Evolutionary conservation across 108 stramenopile genomes (phyloP), one percentile per base, ranked within the genome.

Genomic region (Cyclotella choctawhatcheeana): DNA sequence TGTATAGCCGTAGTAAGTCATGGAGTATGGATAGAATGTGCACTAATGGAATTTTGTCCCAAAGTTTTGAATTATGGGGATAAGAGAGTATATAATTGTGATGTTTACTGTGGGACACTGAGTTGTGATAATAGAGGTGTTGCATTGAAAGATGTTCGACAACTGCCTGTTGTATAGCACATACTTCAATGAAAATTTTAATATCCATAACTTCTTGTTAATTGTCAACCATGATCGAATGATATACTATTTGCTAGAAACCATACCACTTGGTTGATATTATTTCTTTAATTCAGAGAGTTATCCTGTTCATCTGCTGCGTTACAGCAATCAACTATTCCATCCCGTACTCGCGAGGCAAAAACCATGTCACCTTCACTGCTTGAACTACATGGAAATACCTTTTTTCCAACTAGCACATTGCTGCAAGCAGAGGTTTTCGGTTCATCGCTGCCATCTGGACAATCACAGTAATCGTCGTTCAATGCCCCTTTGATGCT

Each of bases 381-480:
- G 35, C 30, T 32, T 6, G 18, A 25, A 18, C 24, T 52, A 24
- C 90, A 91, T 17, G 54, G 32, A 70, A 89, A 91, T 24, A 83
- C 58, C 13, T 27, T 26, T 54, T 76, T 32, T 31, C 84, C 83
- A 0, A 88, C 86, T 26, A 77, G n/a, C 14, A 85, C 2, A 61
- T 87, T 79, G 4, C 80, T 74, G 67, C 90, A 92, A 0, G 90
- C 90, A 17, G 90, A 84, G 13, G 90, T 89, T 4, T 62, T 40
- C 3, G 83, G 69, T 64, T 92, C 90, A 68, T 92, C 90, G 30
- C 64, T 79, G 33, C 90, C 90, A 77, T 92, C 86, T 4, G 73
- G 69, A 61, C 90, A 92, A 79, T 92, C 90, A 54, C 90, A 92
- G 37, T 89, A 92, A 73, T 89, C 84, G 68, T 92, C 90, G 68